Percentiles rank a stretch among this genome's conserved stretches.
Evolutionary conservation across 2,329 filamentous ascomycete genomes (phyloP).

Genomic region (Diaporthe vexans): DNA sequence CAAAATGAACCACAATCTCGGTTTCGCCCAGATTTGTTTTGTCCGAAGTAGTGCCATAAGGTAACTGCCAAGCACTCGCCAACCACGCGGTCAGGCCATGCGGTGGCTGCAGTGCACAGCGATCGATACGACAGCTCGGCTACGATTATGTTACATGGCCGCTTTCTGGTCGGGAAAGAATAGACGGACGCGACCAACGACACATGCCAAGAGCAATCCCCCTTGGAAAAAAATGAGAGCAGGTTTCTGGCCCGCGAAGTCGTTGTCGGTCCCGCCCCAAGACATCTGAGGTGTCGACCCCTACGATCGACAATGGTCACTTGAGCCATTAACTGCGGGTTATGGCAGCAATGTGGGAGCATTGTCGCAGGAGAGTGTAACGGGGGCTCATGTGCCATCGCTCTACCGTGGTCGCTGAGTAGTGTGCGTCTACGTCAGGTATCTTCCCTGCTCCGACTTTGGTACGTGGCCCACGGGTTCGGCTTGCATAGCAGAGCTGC

Average conservation of each 20-base stretch:
- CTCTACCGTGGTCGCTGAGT: neutral
- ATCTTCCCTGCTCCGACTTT: neutral
- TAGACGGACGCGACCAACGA: conserved; percentile 4
- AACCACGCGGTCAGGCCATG: conserved; percentile 21
- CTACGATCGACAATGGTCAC: conserved; percentile 17
- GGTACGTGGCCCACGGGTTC: conserved; percentile 11
- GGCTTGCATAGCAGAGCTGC: conserved; percentile 6
- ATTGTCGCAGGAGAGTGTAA: neutral
- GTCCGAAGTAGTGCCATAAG: conserved; percentile 13
- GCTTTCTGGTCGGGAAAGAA: conserved; percentile 20
- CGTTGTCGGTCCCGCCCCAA: neutral
- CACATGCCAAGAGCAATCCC: neutral
- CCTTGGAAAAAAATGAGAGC: neutral
- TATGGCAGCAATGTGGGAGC: neutral
- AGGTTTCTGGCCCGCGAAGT: neutral
- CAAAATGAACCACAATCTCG: conserved; percentile 20
- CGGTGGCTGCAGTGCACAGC: neutral
- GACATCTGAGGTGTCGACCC: neutral
- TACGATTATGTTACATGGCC: conserved; percentile 11
- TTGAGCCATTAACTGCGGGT: neutral
- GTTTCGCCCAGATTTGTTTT: neutral
- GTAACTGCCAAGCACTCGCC: neutral
- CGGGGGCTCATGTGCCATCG: neutral
- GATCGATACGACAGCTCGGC: conserved; percentile 29
- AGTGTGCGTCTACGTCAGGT: neutral